Evolutionary conservation across 371 early-diverging fungal species (phyloP), one percentile per base, ranked within the genome.

Genomic region (Mortierella sp.): DNA sequence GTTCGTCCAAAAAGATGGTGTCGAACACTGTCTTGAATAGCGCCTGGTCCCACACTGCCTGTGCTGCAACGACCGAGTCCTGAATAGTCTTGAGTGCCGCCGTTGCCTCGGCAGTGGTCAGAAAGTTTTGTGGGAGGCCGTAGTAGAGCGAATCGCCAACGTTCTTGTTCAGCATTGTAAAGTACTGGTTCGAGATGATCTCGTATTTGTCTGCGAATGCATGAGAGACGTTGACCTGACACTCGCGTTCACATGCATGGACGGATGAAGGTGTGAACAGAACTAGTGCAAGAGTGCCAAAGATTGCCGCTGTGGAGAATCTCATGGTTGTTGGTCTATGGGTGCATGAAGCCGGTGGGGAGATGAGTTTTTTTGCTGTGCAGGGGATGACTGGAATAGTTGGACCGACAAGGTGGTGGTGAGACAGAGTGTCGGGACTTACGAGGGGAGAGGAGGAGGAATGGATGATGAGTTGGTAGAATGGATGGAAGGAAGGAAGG

Each of bases 241-340:
- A 90, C 37, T 84, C 81, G 46, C 82, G 83, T 67, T 90, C 90
- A 66, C 90, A 90, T 23, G 86, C 89, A 19, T 79, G 72, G 9
- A 75, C 74, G 7, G 55, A 12, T 6, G 80, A 74, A 18, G 74
- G 80, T 12, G 67, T 63, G 25, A 74, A 70, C 30, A 74, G 47
- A 48, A 75, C 69, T 47, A 64, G 48, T 7, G 77, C 68, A 62
- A 77, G 30, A 57, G 64, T 62, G 43, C 76, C 76, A 37, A 68
- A 16, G 57, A 68, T 51, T 37, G 72, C 72, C 19, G 77, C 64
- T 4, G 47, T 44, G 29, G 62, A 68, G 63, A 77, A 77, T 65
- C 60, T 72, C 77, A 77, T 77, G 18, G 3, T 37, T 37, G 37
- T 9, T 37, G 37, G 37, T 37, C 37, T 37, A 37, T 3, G 37